Percentiles rank a stretch among this genome's conserved stretches.
These are phyloP conservation scores for Schrenkiella parvula DNA, from an alignment of 345 rosid species.

Conservation along the genomic window DNA sequence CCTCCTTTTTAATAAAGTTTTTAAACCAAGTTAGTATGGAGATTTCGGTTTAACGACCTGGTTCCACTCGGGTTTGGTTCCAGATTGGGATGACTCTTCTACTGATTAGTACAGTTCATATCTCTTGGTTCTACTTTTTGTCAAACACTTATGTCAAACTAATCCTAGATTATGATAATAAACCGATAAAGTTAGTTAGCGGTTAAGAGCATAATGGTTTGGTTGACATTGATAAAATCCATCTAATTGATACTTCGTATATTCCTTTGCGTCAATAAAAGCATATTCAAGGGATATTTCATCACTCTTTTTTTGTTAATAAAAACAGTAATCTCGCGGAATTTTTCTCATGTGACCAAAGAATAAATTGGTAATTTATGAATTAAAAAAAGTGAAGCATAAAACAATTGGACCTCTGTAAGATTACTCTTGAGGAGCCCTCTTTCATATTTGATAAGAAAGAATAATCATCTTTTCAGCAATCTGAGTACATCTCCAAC, in stretches of 20 bases:
- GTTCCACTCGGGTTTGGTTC: background rate
- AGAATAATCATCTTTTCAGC: slow-evolving; percentile 40
- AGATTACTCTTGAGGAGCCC: slow-evolving; percentile 10
- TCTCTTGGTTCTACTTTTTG: background rate
- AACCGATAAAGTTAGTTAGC: background rate
- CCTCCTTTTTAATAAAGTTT: background rate
- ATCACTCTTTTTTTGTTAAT: no score
- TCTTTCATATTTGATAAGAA: background rate
- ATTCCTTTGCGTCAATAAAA: background rate
- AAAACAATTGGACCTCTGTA: background rate
- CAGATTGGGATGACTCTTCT: background rate
- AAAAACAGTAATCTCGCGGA: no score
- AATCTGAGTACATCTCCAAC: slow-evolving; percentile 80
- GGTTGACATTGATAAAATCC: background rate
- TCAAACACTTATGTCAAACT: background rate
- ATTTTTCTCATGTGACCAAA: no score
- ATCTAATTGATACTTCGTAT: background rate
- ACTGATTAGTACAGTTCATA: background rate
- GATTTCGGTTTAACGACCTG: background rate
- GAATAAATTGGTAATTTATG: background rate
- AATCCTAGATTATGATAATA: background rate
- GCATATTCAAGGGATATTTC: slow-evolving; percentile 24
- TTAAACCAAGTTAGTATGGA: background rate
- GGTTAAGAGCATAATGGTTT: background rate
- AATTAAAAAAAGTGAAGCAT: background rate